Evolutionary conservation across 2,329 filamentous ascomycete species (phyloP), one percentile per base, ranked within the genome.

Genomic region (Herpotrichia juniperi): DNA sequence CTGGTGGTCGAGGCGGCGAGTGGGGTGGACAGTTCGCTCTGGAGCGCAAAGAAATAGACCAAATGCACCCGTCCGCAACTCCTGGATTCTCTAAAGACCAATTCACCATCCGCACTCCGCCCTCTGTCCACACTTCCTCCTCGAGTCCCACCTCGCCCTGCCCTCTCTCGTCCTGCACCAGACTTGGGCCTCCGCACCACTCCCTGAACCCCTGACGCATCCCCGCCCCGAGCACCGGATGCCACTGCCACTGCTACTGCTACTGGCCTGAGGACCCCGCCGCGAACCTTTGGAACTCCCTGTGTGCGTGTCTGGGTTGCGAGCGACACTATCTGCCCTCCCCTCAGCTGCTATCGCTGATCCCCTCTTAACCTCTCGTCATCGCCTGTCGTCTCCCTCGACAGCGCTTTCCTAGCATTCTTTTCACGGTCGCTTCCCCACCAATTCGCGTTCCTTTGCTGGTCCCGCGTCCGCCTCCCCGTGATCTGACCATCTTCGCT

Each of bases 1-100:
- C 59, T 48, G 58, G 58, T 61, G 22, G 61, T 59, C 61, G 58
- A 58, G 14, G 4, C 25, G 21, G 19, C 25, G 21, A 24, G 39
- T 52, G 48, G 57, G 54, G 61, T 59, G 61, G 54, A 6, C 17
- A 14, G 62, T 64, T 58, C 53, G 56, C 55, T 48, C 56, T 52
- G 40, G 48, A 42, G 14, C 21, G 55, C 54, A 65, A 63, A 64
- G 61, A 67, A 66, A 66, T 64, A 66, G 55, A 54, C 56, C 57
- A 53, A n/a, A n/a, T n/a, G n/a, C n/a, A n/a, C n/a, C n/a, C n/a
- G n/a, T n/a, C n/a, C n/a, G n/a, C n/a, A n/a, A n/a, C n/a, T n/a
- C n/a, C n/a, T n/a, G n/a, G n/a, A n/a, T n/a, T n/a, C n/a, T n/a
- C n/a, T n/a, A n/a, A n/a, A n/a, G n/a, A n/a, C n/a, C n/a, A n/a